Evolutionary conservation across 2,329 filamentous ascomycete species (phyloP).

Genomic region (Alternaria incomplexa): DNA sequence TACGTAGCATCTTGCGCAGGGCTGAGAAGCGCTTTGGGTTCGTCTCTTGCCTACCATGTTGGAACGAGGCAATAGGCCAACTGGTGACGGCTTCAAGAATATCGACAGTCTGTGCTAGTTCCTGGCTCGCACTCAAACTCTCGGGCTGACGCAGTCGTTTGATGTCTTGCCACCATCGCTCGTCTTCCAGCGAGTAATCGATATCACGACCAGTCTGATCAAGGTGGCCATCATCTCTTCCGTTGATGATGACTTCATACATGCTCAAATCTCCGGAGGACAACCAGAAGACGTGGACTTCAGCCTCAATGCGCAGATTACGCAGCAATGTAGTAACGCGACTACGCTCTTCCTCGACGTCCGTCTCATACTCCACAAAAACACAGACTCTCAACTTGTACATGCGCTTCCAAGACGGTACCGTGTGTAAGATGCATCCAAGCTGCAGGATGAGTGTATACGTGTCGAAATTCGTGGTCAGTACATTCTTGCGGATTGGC

Average conservation of each 20-base stretch:
- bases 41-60: slow-evolving; percentile 55
- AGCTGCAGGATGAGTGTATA: slow-evolving; percentile 87
- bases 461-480: slow-evolving; percentile 91
- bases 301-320: slow-evolving; percentile 80
- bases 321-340: slow-evolving; percentile 76
- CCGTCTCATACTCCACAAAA: slow-evolving; percentile 87
- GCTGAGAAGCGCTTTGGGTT: slow-evolving; percentile 61
- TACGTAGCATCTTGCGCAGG: slow-evolving; percentile 67
- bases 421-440: slow-evolving; percentile 82
- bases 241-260: slow-evolving; percentile 80
- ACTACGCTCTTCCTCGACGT: slow-evolving; percentile 78
- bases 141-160: slow-evolving; percentile 56
- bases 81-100: slow-evolving; percentile 52
- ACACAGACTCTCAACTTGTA: slow-evolving; percentile 79
- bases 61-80: slow-evolving; percentile 62
- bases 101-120: slow-evolving; percentile 53
- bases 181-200: slow-evolving; percentile 69
- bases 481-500: slow-evolving; percentile 61
- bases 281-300: slow-evolving; percentile 80
- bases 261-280: slow-evolving; percentile 73
- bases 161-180: slow-evolving; percentile 85
- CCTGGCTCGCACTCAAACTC: slow-evolving; percentile 49
- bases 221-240: slow-evolving; percentile 58
- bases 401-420: slow-evolving; percentile 77
- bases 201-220: slow-evolving; percentile 66